A percentile compares a stretch with the other conserved stretches of the same genome.
These are phyloP conservation scores for Boletus vinaceobasis DNA, from an alignment of 768 basidiomycete species.

Conservation along the genomic window DNA sequence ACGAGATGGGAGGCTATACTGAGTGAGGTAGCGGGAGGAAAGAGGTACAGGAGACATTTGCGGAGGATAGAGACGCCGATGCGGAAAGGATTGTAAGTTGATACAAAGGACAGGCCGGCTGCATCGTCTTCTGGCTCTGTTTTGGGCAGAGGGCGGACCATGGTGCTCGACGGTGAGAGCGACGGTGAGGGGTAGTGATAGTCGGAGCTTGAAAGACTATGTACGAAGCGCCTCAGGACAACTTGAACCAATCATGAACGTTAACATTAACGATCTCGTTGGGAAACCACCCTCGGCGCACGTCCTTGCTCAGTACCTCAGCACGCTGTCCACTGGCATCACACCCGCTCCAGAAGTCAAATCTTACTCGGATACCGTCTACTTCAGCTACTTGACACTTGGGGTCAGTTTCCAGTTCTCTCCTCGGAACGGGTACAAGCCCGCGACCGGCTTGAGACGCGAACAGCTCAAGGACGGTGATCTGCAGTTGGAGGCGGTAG, in stretches of 20 bases:
- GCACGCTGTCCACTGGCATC: conserved; percentile 28
- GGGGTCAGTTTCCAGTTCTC: conserved; percentile 81
- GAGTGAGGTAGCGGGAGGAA: conserved; percentile 16
- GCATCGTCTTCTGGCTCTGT: conserved; percentile 16
- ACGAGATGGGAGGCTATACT: conserved; percentile 56
- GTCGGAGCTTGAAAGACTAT: conserved; percentile 23
- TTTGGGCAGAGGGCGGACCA: conserved; percentile 23
- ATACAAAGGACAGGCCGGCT: neutral
- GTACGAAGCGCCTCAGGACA: neutral
- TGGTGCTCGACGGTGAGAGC: conserved; percentile 10
- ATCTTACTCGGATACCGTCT: conserved; percentile 77
- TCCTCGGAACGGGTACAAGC: conserved; percentile 64
- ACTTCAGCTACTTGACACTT: conserved; percentile 77
- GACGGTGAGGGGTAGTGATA: conserved; percentile 2
- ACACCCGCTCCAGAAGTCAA: conserved; percentile 58
- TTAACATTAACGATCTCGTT: conserved; percentile 39
- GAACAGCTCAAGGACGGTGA: conserved; percentile 49
- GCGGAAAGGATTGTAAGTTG: conserved; percentile 8
- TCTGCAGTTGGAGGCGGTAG: conserved; percentile 65
- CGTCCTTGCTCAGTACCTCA: conserved; percentile 42
- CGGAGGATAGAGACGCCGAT: neutral
- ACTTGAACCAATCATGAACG: conserved; percentile 9
- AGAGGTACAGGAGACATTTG: conserved; percentile 6
- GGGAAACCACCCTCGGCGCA: conserved; percentile 50
- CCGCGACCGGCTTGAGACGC: conserved; percentile 41